These are phyloP conservation scores for Sphaerostilbella broomeana DNA, from an alignment of 2,329 filamentous ascomycete species.

Conservation along the genomic window DNA sequence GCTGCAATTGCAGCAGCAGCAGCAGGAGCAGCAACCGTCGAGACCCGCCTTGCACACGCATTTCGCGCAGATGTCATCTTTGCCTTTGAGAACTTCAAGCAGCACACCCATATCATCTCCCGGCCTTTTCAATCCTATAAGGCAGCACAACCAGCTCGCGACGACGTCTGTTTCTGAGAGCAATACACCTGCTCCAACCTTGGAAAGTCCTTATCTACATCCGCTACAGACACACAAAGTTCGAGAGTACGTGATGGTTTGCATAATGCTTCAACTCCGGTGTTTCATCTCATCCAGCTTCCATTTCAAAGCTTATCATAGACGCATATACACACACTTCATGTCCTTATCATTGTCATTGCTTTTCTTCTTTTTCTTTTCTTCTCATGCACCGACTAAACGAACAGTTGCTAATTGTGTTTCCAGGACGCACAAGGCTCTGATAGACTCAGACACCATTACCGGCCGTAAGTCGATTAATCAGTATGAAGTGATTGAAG, in stretches of 20 bases:
- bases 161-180: constrained; percentile 45
- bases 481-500: constrained; percentile 93
- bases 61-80: constrained; percentile 30
- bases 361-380: not conserved
- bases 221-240: constrained; percentile 67
- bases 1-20: constrained; percentile 5
- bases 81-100: constrained; percentile 42
- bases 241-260: constrained; percentile 56
- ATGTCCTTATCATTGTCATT: not conserved
- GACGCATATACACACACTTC: not conserved
- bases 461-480: constrained; percentile 96
- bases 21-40: constrained; percentile 10
- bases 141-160: constrained; percentile 33
- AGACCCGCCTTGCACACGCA: constrained; percentile 25
- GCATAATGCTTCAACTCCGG: not conserved
- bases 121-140: constrained; percentile 52
- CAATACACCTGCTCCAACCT: constrained; percentile 42
- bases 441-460: constrained; percentile 80
- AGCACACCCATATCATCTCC: constrained; percentile 56
- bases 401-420: constrained; percentile 5
- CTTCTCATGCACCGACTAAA: no score
- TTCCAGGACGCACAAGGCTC: constrained; percentile 74
- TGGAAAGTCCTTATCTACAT: constrained; percentile 58
- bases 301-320: constrained; percentile 4
- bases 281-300: constrained; percentile 6